Percentiles rank a stretch among this genome's conserved stretches.
These are phyloP conservation scores for Backusella australiensis DNA, from an alignment of 192 early-diverging fungal genomes.

Conservation along the genomic window DNA sequence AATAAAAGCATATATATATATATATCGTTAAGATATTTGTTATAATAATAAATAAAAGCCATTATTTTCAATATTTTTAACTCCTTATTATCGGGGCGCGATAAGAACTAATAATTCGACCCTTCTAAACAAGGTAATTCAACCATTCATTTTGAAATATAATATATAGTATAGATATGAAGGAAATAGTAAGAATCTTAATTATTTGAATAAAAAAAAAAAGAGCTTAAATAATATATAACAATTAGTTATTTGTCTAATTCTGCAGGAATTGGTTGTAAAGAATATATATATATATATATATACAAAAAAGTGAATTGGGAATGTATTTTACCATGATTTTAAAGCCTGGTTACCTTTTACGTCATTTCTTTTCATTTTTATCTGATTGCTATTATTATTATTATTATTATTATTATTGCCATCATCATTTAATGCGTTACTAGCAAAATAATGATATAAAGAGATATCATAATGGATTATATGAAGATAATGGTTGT, in stretches of 20 bases:
- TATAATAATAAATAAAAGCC: background rate
- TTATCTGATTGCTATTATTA: background rate
- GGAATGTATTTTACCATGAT: background rate
- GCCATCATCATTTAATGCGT: background rate
- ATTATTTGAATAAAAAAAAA: background rate
- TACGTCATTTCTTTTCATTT: background rate
- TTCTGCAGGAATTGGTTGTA: background rate
- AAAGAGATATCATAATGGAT: background rate
- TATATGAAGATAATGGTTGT: background rate
- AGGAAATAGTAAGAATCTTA: background rate
- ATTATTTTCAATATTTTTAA: background rate
- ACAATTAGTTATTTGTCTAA: background rate
- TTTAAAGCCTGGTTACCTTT: background rate
- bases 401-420: too few relatives aligned
- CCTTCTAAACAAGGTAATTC: background rate
- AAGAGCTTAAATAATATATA: background rate
- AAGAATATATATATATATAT: background rate
- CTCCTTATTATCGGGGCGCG: background rate
- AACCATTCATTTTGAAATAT: background rate
- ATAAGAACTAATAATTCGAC: background rate
- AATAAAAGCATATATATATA: background rate
- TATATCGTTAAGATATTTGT: too few relatives aligned
- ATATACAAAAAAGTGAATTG: background rate
- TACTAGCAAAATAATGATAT: background rate
- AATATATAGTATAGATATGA: background rate